A percentile compares a stretch with the other conserved stretches of the same genome.
Conservation (phyloP, 2,329 filamentous ascomycete species). For the Beauveria caledonica region DNA sequence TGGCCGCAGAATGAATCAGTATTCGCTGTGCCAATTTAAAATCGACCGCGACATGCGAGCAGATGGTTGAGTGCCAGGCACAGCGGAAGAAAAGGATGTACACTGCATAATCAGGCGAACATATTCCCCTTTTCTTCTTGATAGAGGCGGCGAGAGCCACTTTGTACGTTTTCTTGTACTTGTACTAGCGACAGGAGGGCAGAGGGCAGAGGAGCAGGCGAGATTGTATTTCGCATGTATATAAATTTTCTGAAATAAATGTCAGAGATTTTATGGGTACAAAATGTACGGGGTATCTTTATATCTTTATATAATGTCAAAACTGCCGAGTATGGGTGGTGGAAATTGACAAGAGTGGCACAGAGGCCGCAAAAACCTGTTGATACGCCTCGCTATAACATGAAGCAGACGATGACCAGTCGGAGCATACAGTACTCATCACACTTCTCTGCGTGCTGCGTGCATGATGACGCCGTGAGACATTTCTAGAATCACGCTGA, state of each 20-base stretch:
- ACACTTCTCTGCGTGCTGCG: background rate
- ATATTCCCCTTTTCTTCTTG: background rate
- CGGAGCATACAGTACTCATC: background rate
- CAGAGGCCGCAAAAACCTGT: too few species aligned
- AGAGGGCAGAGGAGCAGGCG: background rate
- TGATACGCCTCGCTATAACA: too few species aligned
- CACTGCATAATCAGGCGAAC: background rate
- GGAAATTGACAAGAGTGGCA: too few species aligned
- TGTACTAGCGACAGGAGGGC: background rate
- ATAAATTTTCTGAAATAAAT: background rate
- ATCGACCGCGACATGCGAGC: conserved; percentile 40
- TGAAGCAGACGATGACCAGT: too few species aligned
- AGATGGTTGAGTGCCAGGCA: background rate
- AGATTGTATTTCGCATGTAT: background rate
- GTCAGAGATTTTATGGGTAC: too few species aligned
- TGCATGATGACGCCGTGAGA: conserved; percentile 1
- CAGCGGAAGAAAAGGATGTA: background rate
- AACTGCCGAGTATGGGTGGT: too few species aligned
- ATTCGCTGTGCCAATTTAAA: conserved; percentile 41
- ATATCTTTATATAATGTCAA: too few species aligned
- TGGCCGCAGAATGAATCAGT: conserved; percentile 36
- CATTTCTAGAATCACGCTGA: conserved; percentile 6
- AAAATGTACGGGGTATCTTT: too few species aligned
- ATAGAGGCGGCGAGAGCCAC: background rate
- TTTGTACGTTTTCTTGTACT: background rate